Evolutionary conservation across 1,284 basidiomycete species (phyloP).

Genomic region (Uromyces viciae-fabae): DNA sequence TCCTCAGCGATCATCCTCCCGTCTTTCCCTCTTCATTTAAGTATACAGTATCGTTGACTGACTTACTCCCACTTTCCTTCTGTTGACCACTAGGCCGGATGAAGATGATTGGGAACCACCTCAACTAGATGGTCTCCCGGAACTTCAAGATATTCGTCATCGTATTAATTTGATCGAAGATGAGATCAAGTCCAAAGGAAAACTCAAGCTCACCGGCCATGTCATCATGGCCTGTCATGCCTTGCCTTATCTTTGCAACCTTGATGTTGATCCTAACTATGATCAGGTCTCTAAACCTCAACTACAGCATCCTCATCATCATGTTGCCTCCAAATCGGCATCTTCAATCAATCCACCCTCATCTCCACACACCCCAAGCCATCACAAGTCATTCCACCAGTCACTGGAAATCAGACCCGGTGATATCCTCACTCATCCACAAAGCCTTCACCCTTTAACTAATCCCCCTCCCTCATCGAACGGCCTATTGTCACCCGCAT

Average conservation of each 20-base stretch:
- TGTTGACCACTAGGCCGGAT: constrained; percentile 13
- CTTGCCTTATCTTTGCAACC: constrained; percentile 36
- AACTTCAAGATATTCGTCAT: constrained; percentile 30
- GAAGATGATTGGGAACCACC: constrained; percentile 45
- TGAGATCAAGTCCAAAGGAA: constrained; percentile 40
- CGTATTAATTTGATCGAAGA: constrained; percentile 30
- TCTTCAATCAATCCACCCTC: constrained; percentile 2
- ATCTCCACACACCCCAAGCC: neutral
- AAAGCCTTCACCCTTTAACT: constrained; percentile 32
- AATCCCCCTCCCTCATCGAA: neutral
- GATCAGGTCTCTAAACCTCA: neutral
- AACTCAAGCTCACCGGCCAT: constrained; percentile 40
- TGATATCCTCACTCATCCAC: constrained; percentile 20
- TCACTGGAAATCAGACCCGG: constrained; percentile 36
- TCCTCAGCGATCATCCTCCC: no score
- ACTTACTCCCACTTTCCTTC: neutral
- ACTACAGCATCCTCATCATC: neutral
- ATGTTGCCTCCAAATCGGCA: neutral
- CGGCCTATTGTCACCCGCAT: neutral
- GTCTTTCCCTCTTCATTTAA: neutral
- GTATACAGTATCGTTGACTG: neutral
- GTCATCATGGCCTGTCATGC: constrained; percentile 46
- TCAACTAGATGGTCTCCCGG: constrained; percentile 38
- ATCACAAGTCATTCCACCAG: neutral
- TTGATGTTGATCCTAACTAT: constrained; percentile 1